These are phyloP conservation scores for Corynascus novoguineensis DNA, from an alignment of 495 filamentous ascomycete genomes.

Conservation along the genomic window DNA sequence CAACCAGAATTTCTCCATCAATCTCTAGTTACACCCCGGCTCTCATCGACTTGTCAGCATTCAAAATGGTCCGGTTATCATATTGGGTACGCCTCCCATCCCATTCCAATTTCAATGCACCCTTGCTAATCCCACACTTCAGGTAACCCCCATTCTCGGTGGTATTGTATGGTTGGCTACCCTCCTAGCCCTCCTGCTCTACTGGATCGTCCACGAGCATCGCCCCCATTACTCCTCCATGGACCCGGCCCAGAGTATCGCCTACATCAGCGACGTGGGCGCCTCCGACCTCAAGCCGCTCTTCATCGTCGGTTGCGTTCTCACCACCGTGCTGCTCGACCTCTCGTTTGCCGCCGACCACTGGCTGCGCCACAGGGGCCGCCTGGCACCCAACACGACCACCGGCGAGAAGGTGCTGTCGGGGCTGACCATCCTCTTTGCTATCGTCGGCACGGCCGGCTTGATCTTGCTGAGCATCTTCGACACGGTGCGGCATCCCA, in stretches of 20 bases:
- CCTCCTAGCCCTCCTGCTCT: conserved; percentile 44
- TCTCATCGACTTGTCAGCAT: too few relatives aligned
- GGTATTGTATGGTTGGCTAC: conserved; percentile 73
- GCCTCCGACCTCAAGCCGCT: conserved; percentile 65
- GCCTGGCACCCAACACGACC: conserved; percentile 65
- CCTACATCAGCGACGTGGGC: conserved; percentile 86
- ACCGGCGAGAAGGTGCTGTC: conserved; percentile 64
- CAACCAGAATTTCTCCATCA: too few relatives aligned
- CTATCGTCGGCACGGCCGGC: conserved; percentile 68
- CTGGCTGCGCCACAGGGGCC: conserved; percentile 71
- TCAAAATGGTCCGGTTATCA: conserved; percentile 41
- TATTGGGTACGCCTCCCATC: conserved; percentile 44
- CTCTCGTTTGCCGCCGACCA: conserved; percentile 74
- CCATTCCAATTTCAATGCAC: neutral
- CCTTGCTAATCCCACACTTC: conserved; percentile 38
- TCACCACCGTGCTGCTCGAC: conserved; percentile 82
- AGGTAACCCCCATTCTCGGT: conserved; percentile 78
- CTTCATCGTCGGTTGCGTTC: conserved; percentile 72
- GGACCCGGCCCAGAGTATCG: conserved; percentile 59
- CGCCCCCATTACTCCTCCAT: conserved; percentile 61
- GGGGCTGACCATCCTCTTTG: conserved; percentile 62
- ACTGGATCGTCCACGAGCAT: conserved; percentile 59
- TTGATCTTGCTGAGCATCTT: conserved; percentile 80
- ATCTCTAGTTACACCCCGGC: too few relatives aligned
- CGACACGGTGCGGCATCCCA: conserved; percentile 63